Percentiles rank a stretch among this genome's conserved stretches.
Conservation (phyloP, 257 asterid genomes). For the Phtheirospermum japonicum region DNA sequence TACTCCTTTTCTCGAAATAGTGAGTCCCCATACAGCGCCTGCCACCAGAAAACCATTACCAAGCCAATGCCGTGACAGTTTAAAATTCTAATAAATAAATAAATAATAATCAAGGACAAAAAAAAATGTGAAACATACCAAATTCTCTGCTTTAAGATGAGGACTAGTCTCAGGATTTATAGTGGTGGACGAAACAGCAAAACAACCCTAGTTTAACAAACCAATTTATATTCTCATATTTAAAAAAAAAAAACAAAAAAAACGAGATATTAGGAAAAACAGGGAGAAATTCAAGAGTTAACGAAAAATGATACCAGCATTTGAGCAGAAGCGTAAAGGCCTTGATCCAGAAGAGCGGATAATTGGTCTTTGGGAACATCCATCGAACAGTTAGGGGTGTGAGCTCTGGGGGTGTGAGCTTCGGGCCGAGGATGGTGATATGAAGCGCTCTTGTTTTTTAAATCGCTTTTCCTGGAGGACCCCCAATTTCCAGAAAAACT, state of each 20-base stretch:
- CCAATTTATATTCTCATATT: too few relatives aligned
- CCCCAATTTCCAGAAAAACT: neutral
- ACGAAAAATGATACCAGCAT: slow-evolving; percentile 52
- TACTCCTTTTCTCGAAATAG: slow-evolving; percentile 70
- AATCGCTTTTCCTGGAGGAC: slow-evolving; percentile 26
- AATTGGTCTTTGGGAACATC: slow-evolving; percentile 83
- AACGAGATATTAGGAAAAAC: slow-evolving; percentile 17
- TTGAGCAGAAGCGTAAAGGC: slow-evolving; percentile 83
- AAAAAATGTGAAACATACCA: slow-evolving; percentile 44
- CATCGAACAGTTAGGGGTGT: slow-evolving; percentile 40
- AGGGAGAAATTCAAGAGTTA: slow-evolving; percentile 13
- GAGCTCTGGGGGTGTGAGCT: slow-evolving; percentile 18
- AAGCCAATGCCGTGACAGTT: slow-evolving; percentile 21
- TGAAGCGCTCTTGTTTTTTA: slow-evolving; percentile 36
- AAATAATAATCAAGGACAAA: slow-evolving; percentile 5
- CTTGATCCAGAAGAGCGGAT: slow-evolving; percentile 67
- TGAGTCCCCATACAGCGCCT: slow-evolving; percentile 87
- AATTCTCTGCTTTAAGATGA: slow-evolving; percentile 80
- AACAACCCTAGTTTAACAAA: slow-evolving; percentile 59
- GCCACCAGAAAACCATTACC: slow-evolving; percentile 28
- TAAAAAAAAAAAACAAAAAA: neutral
- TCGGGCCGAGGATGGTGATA: slow-evolving; percentile 19
- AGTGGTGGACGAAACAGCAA: slow-evolving; percentile 79
- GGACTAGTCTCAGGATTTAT: slow-evolving; percentile 67
- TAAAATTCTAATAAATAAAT: neutral